phyloP scores from a whole-genome alignment of 2,329 filamentous ascomycete species.

The Penicillium sp. region DNA sequence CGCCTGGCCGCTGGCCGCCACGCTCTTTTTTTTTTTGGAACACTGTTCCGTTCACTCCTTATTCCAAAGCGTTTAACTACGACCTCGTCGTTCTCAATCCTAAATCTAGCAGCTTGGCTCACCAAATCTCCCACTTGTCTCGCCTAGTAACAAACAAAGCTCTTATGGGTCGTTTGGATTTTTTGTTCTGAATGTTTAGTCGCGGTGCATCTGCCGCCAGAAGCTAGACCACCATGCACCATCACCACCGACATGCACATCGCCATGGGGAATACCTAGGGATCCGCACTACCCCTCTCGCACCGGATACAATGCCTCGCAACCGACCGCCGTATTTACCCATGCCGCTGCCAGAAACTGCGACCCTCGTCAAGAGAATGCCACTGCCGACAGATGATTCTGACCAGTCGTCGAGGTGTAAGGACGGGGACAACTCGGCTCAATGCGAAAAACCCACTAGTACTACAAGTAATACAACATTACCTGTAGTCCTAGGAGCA shows the following conservation, averaged over 20 bases:
- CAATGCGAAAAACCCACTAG: slow-evolving; percentile 65
- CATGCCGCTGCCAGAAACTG: slow-evolving; percentile 17
- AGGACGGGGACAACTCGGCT: slow-evolving; percentile 30
- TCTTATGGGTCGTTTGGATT: not conserved
- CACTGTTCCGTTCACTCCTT: slow-evolving; percentile 35
- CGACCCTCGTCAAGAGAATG: slow-evolving; percentile 36
- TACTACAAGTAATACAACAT: slow-evolving; percentile 57
- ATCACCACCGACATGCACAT: slow-evolving; percentile 25
- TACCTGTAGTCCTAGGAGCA: slow-evolving; percentile 72
- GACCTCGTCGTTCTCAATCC: slow-evolving; percentile 12
- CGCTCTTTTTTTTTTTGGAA: slow-evolving; percentile 26
- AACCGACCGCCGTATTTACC: slow-evolving; percentile 31
- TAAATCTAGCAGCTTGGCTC: not conserved
- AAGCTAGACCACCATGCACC: slow-evolving; percentile 27
- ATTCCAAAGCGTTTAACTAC: slow-evolving; percentile 7
- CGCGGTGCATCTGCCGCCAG: not conserved
- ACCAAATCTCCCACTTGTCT: not conserved
- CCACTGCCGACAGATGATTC: slow-evolving; percentile 26
- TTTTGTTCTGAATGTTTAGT: not conserved
- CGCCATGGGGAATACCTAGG: slow-evolving; percentile 33
- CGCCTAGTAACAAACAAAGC: not conserved
- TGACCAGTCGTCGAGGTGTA: slow-evolving; percentile 24
- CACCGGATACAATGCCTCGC: slow-evolving; percentile 34
- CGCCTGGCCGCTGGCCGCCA: slow-evolving; percentile 31
- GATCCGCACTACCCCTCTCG: slow-evolving; percentile 26